Evolutionary conservation across 2,329 filamentous ascomycete species (phyloP).

Genomic region (Aspergillus intermedius): DNA sequence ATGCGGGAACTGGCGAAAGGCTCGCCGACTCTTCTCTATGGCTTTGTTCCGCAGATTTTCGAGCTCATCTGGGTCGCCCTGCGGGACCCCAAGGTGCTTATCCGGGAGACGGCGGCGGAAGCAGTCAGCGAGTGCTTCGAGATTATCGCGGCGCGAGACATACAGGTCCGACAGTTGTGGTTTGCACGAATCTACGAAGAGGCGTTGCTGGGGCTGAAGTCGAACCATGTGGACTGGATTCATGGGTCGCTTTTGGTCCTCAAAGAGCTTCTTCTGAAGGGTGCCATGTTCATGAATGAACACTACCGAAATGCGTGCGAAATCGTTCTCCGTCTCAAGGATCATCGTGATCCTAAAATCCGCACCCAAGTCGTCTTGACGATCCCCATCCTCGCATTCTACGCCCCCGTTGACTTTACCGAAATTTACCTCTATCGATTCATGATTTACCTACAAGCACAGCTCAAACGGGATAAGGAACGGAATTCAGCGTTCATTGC

Average conservation of each 20-base stretch:
- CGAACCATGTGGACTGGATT: slow-evolving; percentile 75
- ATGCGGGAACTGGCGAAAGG: slow-evolving; percentile 85
- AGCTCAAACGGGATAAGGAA: slow-evolving; percentile 92
- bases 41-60: slow-evolving; percentile 90
- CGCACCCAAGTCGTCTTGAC: slow-evolving; percentile 83
- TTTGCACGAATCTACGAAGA: slow-evolving; percentile 89
- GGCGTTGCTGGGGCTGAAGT: slow-evolving; percentile 69
- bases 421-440: slow-evolving; percentile 84
- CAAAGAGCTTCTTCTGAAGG: slow-evolving; percentile 87
- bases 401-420: slow-evolving; percentile 85
- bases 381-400: slow-evolving; percentile 87
- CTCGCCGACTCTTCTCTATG: slow-evolving; percentile 91
- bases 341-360: slow-evolving; percentile 82
- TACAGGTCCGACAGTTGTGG: slow-evolving; percentile 77
- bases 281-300: slow-evolving; percentile 98
- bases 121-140: slow-evolving; percentile 92
- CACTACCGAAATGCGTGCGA: slow-evolving; percentile 90
- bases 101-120: slow-evolving; percentile 84
- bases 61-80: slow-evolving; percentile 95
- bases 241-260: slow-evolving; percentile 92
- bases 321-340: slow-evolving; percentile 84
- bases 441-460: slow-evolving; percentile 90
- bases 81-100: slow-evolving; percentile 81
- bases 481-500: slow-evolving; percentile 90
- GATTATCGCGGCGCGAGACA: slow-evolving; percentile 89